Percentiles rank a stretch among this genome's conserved stretches.
Evolutionary conservation across 2,329 filamentous ascomycete species (phyloP).

Genomic region (Colletotrichum cordylinicola): DNA sequence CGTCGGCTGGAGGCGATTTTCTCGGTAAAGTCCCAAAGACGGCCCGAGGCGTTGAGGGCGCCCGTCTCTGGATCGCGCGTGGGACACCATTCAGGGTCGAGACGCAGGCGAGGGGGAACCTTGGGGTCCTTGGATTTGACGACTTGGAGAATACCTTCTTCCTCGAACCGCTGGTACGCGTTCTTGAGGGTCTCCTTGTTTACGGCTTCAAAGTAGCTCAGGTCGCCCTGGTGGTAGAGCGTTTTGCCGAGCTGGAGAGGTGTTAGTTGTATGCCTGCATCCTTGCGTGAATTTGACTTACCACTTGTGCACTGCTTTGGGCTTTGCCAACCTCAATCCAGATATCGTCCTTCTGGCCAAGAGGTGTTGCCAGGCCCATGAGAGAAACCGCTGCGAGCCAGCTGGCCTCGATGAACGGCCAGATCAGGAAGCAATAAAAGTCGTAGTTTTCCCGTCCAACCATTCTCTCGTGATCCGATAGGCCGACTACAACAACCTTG

Average conservation of each 20-base stretch:
- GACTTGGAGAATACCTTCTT: conserved; percentile 86
- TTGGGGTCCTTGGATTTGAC: conserved; percentile 72
- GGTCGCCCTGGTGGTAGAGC: conserved; percentile 94
- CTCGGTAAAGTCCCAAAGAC: conserved; percentile 91
- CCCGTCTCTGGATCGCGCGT: conserved; percentile 66
- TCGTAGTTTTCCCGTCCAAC: conserved; percentile 93
- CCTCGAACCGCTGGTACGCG: conserved; percentile 84
- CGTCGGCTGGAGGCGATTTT: conserved; percentile 81
- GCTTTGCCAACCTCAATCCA: conserved; percentile 83
- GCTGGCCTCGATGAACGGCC: conserved; percentile 94
- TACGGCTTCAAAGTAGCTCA: conserved; percentile 97
- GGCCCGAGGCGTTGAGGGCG: conserved; percentile 71
- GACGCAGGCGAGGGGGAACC: conserved; percentile 64
- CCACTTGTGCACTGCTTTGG: conserved; percentile 81
- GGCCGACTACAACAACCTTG: conserved; percentile 70
- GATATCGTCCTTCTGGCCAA: conserved; percentile 60
- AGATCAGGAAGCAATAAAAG: conserved; percentile 98
- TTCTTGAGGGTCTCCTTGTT: conserved; percentile 99
- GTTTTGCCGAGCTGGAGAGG: conserved; percentile 82
- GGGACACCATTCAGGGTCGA: conserved; percentile 79
- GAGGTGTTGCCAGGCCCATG: conserved; percentile 82
- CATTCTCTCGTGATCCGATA: conserved; percentile 77
- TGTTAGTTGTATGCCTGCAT: conserved; percentile 18
- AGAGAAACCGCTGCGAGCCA: conserved; percentile 92
- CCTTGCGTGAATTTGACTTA: conserved; percentile 43